phyloP scores from a whole-genome alignment of 148 eudicot species.

The Agrostemma githago region DNA sequence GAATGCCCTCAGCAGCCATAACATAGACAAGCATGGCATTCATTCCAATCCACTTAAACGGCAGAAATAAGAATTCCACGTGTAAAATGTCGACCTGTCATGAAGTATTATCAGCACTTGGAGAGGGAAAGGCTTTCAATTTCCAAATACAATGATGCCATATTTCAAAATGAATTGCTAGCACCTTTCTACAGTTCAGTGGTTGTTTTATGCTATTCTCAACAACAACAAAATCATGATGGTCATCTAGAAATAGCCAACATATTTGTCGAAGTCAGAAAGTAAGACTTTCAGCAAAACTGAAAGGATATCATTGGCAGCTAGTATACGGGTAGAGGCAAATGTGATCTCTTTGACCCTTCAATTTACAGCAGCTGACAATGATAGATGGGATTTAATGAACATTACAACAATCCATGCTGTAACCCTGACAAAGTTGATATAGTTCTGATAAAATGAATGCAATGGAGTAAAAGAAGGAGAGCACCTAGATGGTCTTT shows the following conservation, averaged over 20 bases:
- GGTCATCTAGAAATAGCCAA: too few species aligned
- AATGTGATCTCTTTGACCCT: too few species aligned
- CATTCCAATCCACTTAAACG: conserved; percentile 95
- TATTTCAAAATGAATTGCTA: background rate
- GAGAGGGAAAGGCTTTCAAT: background rate
- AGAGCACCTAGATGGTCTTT: too few species aligned
- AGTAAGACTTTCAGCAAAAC: too few species aligned
- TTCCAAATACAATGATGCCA: background rate
- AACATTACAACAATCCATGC: background rate
- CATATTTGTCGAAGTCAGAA: too few species aligned
- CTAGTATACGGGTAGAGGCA: too few species aligned
- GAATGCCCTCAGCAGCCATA: conserved; percentile 84
- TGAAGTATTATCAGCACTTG: conserved; percentile 10
- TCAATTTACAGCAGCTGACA: too few species aligned
- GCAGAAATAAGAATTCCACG: conserved; percentile 48
- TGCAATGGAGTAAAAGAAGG: conserved; percentile 63
- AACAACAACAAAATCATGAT: too few species aligned
- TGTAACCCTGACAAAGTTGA: background rate
- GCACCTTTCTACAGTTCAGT: background rate
- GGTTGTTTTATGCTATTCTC: background rate
- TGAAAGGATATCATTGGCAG: too few species aligned
- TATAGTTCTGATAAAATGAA: background rate
- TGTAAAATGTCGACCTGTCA: conserved; percentile 66
- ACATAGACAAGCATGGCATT: conserved; percentile 94
- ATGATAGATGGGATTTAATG: background rate